Percentiles rank a stretch among this genome's conserved stretches.
phyloP scores from a whole-genome alignment of 2,329 filamentous ascomycete species.

The Colletotrichum musae region DNA sequence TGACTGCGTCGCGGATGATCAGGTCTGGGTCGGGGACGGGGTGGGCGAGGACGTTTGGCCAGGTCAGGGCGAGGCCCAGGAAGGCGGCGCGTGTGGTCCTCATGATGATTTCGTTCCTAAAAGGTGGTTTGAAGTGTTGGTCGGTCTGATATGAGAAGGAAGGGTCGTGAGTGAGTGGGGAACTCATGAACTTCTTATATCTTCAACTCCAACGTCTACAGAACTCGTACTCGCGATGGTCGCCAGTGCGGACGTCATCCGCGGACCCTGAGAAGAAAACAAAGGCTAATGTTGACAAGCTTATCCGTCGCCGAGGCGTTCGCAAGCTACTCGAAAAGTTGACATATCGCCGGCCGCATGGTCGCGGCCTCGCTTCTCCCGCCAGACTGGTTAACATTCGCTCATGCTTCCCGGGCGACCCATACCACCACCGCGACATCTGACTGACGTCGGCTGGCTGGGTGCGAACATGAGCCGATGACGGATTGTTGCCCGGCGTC shows the following conservation, averaged over 20 bases:
- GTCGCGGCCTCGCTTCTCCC: neutral
- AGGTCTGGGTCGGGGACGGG: neutral
- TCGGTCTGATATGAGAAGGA: accelerated
- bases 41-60: neutral
- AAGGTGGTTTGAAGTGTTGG: neutral
- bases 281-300: no score
- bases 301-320: no score
- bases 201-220: neutral
- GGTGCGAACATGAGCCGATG: neutral
- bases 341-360: neutral
- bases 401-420: neutral
- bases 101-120: neutral
- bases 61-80: neutral
- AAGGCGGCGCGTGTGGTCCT: neutral
- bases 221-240: neutral
- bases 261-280: neutral
- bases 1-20: neutral
- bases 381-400: neutral
- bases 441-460: slow-evolving; percentile 17
- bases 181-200: neutral
- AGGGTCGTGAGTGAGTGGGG: neutral
- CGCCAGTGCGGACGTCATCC: slow-evolving; percentile 10
- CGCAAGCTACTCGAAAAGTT: neutral
- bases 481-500: neutral
- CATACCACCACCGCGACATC: neutral